A percentile compares a stretch with the other conserved stretches of the same genome.
phyloP scores from a whole-genome alignment of 371 early-diverging fungal genomes.

The Circinella minor region DNA sequence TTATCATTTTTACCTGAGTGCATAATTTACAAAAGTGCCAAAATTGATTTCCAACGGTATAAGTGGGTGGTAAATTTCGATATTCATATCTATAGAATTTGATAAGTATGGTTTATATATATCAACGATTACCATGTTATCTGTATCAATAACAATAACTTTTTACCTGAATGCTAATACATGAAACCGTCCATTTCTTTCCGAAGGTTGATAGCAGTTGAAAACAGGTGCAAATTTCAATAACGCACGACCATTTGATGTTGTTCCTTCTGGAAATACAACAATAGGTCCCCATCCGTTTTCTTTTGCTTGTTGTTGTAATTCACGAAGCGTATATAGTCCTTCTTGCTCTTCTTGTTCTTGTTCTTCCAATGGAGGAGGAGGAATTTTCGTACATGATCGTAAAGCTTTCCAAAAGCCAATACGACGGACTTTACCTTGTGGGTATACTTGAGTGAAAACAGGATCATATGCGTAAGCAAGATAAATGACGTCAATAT shows the following conservation, averaged over 20 bases:
- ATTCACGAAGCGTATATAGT: constrained; percentile 51
- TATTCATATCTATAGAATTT: constrained; percentile 60
- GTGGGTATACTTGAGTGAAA: constrained; percentile 69
- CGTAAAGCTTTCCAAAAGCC: constrained; percentile 66
- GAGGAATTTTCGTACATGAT: constrained; percentile 50
- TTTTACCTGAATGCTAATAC: constrained; percentile 66
- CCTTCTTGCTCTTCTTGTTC: constrained; percentile 17
- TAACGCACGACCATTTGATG: constrained; percentile 87
- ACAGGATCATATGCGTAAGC: constrained; percentile 73
- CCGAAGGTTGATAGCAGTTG: constrained; percentile 51
- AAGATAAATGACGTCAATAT: constrained; percentile 83
- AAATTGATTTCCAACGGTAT: constrained; percentile 63
- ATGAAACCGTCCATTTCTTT: constrained; percentile 58
- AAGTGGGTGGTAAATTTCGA: constrained; percentile 69
- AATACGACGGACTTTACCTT: constrained; percentile 53
- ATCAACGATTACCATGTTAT: constrained; percentile 9
- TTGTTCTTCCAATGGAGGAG: constrained; percentile 38
- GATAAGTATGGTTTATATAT: background rate
- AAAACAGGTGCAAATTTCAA: constrained; percentile 78
- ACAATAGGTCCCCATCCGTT: constrained; percentile 70
- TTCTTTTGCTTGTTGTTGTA: constrained; percentile 53
- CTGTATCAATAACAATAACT: background rate
- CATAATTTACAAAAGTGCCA: constrained; percentile 66
- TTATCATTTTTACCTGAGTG: constrained; percentile 48
- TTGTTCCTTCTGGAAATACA: constrained; percentile 88